Conservation (phyloP, 2,329 filamentous ascomycete species). For the Sporothrix pallida region DNA sequence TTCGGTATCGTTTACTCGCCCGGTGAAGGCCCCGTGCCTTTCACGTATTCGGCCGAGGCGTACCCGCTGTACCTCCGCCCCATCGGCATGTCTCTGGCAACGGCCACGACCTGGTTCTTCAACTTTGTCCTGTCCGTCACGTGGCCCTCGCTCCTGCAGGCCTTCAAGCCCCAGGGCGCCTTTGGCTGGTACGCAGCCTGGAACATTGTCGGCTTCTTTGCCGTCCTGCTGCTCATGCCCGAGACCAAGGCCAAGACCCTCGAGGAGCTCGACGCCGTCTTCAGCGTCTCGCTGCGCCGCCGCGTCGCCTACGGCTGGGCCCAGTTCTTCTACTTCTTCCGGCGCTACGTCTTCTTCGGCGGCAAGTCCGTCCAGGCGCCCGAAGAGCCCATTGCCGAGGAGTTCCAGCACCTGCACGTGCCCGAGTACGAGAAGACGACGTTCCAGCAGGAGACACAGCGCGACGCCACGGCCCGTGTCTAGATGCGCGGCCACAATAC, state of each 20-base stretch:
- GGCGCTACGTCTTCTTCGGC: constrained; percentile 36
- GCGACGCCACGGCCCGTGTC: constrained; percentile 32
- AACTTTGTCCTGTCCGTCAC: constrained; percentile 52
- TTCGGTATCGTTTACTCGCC: constrained; percentile 61
- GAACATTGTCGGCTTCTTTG: constrained; percentile 55
- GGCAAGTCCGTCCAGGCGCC: constrained; percentile 25
- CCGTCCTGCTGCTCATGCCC: constrained; percentile 49
- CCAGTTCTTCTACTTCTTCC: constrained; percentile 38
- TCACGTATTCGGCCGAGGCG: constrained; percentile 70
- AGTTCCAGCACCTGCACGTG: constrained; percentile 10
- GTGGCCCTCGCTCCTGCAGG: constrained; percentile 53
- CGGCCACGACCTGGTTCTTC: constrained; percentile 58
- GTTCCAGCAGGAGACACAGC: constrained; percentile 24
- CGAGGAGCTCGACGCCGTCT: constrained; percentile 49
- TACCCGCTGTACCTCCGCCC: constrained; percentile 68
- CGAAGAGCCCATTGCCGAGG: constrained; percentile 33
- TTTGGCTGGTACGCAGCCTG: constrained; percentile 58
- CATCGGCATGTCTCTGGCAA: constrained; percentile 65
- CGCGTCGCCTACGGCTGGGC: constrained; percentile 39
- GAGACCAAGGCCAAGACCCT: constrained; percentile 50
- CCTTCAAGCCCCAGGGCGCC: constrained; percentile 54
- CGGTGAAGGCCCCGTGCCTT: constrained; percentile 67
- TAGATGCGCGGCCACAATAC: constrained; percentile 8
- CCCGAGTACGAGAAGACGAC: constrained; percentile 16
- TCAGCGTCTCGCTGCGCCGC: constrained; percentile 42